phyloP scores from a whole-genome alignment of 1,284 basidiomycete genomes.

The Apiotrichum veenhuisii region DNA sequence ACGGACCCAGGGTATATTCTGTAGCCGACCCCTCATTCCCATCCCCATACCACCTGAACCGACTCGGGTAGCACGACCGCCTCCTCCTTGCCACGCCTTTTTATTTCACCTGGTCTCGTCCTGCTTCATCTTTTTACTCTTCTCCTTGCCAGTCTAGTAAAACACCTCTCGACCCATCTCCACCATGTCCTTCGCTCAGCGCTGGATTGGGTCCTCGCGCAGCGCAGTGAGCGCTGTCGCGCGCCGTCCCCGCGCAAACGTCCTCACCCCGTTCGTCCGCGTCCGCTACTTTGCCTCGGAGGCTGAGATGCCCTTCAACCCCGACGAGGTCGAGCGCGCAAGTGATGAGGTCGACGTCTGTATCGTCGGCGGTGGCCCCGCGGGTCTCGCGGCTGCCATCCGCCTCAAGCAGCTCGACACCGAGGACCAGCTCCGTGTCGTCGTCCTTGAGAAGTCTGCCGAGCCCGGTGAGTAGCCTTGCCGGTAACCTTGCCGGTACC shows the following conservation, averaged over 20 bases:
- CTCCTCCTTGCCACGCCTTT: not conserved
- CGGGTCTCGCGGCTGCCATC: slow-evolving; percentile 94
- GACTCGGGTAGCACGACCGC: too few relatives aligned
- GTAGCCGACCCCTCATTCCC: not conserved
- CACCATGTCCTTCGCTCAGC: slow-evolving; percentile 18
- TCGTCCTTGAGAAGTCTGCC: slow-evolving; percentile 90
- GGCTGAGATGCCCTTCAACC: slow-evolving; percentile 36
- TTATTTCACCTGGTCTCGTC: not conserved
- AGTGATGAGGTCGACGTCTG: slow-evolving; percentile 92
- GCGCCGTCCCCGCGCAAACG: slow-evolving; percentile 8
- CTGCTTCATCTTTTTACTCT: not conserved
- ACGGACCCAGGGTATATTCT: not conserved
- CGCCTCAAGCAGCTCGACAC: slow-evolving; percentile 88
- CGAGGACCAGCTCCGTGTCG: slow-evolving; percentile 78
- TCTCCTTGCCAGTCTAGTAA: not conserved
- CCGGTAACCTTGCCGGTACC: too few relatives aligned
- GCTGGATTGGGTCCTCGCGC: slow-evolving; percentile 21
- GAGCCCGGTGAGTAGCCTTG: slow-evolving; percentile 78
- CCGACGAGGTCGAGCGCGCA: slow-evolving; percentile 61
- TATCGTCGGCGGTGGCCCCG: slow-evolving; percentile 93
- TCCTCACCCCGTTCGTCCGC: not conserved
- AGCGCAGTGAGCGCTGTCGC: slow-evolving; percentile 12
- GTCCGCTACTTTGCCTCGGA: slow-evolving; percentile 31
- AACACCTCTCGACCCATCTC: not conserved
- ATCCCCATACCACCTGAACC: too few relatives aligned